A percentile compares a stretch with the other conserved stretches of the same genome.
phyloP scores from a whole-genome alignment of 176 grass and related monocot species.

The Stipa capillata region DNA sequence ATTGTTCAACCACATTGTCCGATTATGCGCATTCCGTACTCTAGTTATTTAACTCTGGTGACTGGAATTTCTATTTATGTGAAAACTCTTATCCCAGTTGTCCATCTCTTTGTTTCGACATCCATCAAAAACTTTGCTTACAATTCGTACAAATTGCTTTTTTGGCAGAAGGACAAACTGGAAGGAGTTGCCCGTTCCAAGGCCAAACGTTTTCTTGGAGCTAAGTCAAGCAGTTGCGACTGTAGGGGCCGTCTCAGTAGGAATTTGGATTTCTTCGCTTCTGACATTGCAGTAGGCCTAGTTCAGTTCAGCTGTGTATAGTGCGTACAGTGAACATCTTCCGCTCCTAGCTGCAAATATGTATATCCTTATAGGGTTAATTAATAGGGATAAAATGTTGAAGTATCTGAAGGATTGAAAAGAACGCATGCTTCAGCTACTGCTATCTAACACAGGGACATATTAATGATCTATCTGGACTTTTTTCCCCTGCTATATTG shows the following conservation, averaged over 20 bases:
- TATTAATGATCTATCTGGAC: background rate
- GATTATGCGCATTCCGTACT: background rate
- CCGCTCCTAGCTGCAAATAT: conserved; percentile 26
- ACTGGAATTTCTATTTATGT: background rate
- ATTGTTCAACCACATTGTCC: background rate
- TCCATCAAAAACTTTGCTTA: background rate
- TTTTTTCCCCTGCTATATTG: background rate
- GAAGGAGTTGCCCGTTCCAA: conserved; percentile 60
- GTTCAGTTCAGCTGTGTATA: conserved; percentile 13
- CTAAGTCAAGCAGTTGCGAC: conserved; percentile 87
- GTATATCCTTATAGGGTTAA: conserved; percentile 22
- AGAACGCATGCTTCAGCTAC: conserved; percentile 2
- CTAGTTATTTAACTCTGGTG: background rate
- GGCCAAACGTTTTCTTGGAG: conserved; percentile 66
- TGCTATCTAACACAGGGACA: background rate
- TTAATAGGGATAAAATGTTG: conserved; percentile 2
- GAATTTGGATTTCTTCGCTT: conserved; percentile 78
- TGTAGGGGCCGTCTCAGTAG: conserved; percentile 62
- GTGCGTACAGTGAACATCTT: background rate
- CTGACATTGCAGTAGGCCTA: conserved; percentile 41
- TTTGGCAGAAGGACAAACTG: conserved; percentile 79
- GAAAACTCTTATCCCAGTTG: background rate
- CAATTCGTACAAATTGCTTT: background rate
- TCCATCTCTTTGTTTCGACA: background rate
- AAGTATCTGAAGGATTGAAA: conserved; percentile 4